A percentile compares a stretch with the other conserved stretches of the same genome.
Evolutionary conservation across 192 early-diverging fungal species (phyloP).

Genomic region (Geranomyces michiganensis): DNA sequence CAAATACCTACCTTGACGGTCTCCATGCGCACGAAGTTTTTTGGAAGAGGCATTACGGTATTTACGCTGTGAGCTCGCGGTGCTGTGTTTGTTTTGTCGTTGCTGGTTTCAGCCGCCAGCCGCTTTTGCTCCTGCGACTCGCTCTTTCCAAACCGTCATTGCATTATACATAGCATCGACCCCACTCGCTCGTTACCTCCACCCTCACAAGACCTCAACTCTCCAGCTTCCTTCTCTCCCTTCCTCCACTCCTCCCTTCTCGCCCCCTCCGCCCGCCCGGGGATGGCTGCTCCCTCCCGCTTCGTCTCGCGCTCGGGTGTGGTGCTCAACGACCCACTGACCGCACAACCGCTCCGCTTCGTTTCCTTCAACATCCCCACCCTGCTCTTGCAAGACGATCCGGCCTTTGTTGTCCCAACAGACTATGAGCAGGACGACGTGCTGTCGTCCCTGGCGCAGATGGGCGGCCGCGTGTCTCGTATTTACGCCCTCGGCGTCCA

Average conservation of each 20-base stretch:
- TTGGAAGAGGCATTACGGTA: slow-evolving; percentile 19
- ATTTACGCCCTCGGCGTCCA: slow-evolving; percentile 27
- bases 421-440: slow-evolving; percentile 36
- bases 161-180: too few species aligned
- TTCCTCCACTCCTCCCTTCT: too few species aligned
- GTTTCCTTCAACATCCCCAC: slow-evolving; percentile 47
- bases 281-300: not conserved
- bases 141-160: too few species aligned
- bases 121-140: too few species aligned
- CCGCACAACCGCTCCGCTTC: slow-evolving; percentile 31
- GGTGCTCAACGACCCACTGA: slow-evolving; percentile 24
- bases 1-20: slow-evolving; percentile 20
- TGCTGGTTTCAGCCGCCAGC: too few species aligned
- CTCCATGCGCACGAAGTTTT: slow-evolving; percentile 27
- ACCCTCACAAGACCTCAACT: too few species aligned
- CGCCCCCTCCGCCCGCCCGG: not conserved
- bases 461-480: slow-evolving; percentile 34
- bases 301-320: slow-evolving; percentile 32
- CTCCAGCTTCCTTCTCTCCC: too few species aligned
- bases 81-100: too few species aligned
- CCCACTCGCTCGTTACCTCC: too few species aligned
- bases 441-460: slow-evolving; percentile 16
- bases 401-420: slow-evolving; percentile 13
- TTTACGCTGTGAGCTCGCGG: too few species aligned
- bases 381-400: slow-evolving; percentile 43